These are phyloP conservation scores for Corchorus capsularis DNA, from an alignment of 345 rosid species.

Conservation along the genomic window DNA sequence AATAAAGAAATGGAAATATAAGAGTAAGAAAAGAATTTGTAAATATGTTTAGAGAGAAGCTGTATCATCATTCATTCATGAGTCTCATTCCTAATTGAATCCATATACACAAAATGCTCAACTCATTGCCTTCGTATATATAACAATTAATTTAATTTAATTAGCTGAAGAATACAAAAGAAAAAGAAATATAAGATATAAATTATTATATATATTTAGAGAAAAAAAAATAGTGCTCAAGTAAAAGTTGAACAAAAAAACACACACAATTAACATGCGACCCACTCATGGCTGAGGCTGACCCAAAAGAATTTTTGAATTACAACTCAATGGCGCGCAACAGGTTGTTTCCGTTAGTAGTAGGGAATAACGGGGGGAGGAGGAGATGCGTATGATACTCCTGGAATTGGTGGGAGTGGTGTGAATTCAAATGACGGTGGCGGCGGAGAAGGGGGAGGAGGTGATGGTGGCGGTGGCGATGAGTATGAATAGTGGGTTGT, in stretches of 20 bases:
- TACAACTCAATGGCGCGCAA: constrained; percentile 15
- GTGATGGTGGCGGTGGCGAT: constrained; percentile 35
- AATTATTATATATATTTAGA: constrained; percentile 2
- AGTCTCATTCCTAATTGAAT: not conserved
- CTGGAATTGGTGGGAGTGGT: constrained; percentile 53
- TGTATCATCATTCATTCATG: not conserved
- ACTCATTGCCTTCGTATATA: not conserved
- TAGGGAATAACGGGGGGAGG: constrained; percentile 15
- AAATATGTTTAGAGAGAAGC: no score
- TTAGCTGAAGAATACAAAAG: not conserved
- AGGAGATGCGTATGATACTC: constrained; percentile 22
- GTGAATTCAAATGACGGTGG: constrained; percentile 31
- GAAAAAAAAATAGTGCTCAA: not conserved
- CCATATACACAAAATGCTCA: not conserved
- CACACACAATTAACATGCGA: constrained; percentile 4
- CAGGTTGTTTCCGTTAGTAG: not conserved
- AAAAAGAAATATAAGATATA: not conserved
- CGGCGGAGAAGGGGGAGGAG: constrained; percentile 1
- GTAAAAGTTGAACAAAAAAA: not conserved
- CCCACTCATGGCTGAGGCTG: constrained; percentile 8
- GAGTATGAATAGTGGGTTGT: constrained; percentile 32
- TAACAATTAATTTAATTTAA: not conserved
- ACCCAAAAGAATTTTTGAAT: constrained; percentile 17
- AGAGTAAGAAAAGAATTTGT: no score
- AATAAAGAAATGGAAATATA: no score